These are phyloP conservation scores for Drechslerella stenobrocha DNA, from an alignment of 2,329 filamentous ascomycete genomes.

Conservation along the genomic window DNA sequence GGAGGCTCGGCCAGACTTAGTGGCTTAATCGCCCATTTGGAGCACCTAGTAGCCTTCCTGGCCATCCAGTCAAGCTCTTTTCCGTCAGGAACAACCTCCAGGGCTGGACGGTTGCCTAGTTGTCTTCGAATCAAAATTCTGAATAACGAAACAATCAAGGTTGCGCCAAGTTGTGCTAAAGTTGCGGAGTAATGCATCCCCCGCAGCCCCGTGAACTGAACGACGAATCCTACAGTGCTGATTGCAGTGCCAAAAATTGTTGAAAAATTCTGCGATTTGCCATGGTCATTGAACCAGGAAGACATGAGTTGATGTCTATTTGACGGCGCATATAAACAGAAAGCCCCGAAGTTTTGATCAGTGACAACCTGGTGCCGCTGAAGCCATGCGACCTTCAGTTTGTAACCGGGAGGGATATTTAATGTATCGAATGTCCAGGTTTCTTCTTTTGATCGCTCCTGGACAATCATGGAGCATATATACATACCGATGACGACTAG, in stretches of 20 bases:
- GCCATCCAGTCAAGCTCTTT: constrained; percentile 47
- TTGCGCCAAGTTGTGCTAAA: constrained; percentile 46
- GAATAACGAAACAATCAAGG: constrained; percentile 29
- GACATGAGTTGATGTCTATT: constrained; percentile 12
- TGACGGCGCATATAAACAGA: constrained; percentile 35
- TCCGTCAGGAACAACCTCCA: constrained; percentile 15
- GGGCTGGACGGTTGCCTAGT: constrained; percentile 18
- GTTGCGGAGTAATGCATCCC: constrained; percentile 48
- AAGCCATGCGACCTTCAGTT: constrained; percentile 47
- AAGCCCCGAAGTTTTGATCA: constrained; percentile 50
- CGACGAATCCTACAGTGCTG: constrained; percentile 45
- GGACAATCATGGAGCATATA: constrained; percentile 54
- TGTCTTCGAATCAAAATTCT: constrained; percentile 47
- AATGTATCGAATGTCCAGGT: constrained; percentile 6
- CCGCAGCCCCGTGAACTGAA: constrained; percentile 49
- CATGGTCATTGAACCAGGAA: neutral
- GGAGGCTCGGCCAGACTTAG: constrained; percentile 3
- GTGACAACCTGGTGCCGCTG: constrained; percentile 48
- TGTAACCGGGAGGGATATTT: neutral
- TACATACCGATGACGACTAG: constrained; percentile 53
- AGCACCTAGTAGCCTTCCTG: constrained; percentile 11
- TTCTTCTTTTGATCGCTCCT: constrained; percentile 53
- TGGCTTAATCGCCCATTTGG: constrained; percentile 15
- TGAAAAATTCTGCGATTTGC: constrained; percentile 2
- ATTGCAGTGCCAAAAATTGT: constrained; percentile 20